Evolutionary conservation across 1,284 basidiomycete species (phyloP), one percentile per base, ranked within the genome.

Genomic region (Polyporus tsugae): DNA sequence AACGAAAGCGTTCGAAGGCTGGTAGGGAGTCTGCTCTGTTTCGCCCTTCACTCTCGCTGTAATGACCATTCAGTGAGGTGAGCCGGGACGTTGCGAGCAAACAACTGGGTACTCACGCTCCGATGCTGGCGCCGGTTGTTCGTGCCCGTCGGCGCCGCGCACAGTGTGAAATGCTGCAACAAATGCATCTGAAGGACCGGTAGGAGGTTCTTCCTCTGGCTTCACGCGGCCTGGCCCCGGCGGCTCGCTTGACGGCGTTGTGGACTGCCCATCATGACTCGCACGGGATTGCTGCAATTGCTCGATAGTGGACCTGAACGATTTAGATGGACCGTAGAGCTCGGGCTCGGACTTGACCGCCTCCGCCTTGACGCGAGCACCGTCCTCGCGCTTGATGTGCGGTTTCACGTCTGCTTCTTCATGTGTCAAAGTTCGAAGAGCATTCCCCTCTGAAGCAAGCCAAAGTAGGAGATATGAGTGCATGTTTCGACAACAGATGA

Each of bases 281-380:
- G 46, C n/a, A 22, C 52, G 64, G 41, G 60, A 52, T 4, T 49
- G 63, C 15, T 70, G 68, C 17, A 63, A 36, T 4, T 65, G 46
- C 38, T 70, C 66, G 4, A 72, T 52, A 0, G 66, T 42, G 13
- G 36, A n/a, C n/a, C 71, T 61, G 62, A 70, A 72, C 11, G 57
- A 29, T 46, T 70, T 65, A 10, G 68, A 68, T 29, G 70, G 70
- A 1, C 57, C 67, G 22, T 69, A 65, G 2, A 17, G 41, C 11
- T 61, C 66, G 2, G 65, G 52, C 57, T 70, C 70, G 4, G 29
- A 35, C 33, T 72, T 72, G 35, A 67, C 52, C 6, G 33, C 22
- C 13, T 69, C 64, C 4, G 22, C 19, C 64, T 69, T 69, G 41
- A 66, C 44, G 35, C 44, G 63, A 3, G 13, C 22, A 46, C 60